Evolutionary conservation across 495 filamentous ascomycete species (phyloP), one percentile per base, ranked within the genome.

Genomic region (Tricharina praecox): DNA sequence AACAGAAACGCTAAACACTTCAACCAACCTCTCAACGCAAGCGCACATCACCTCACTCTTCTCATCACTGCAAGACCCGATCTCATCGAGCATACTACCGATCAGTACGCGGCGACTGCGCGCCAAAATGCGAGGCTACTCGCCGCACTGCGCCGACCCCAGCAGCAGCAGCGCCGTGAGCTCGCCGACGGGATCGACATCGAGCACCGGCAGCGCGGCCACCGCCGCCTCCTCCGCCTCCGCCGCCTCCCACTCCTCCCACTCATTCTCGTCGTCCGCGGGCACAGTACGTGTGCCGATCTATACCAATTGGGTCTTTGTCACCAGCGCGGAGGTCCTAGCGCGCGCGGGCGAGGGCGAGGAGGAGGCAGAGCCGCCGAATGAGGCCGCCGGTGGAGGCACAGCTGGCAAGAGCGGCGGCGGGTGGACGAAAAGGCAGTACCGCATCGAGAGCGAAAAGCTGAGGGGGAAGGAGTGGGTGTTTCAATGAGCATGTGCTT

Each of bases 401-500:
- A 26, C 23, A 13, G 24, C 26, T 13, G 20, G 40, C 7, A 26
- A 26, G 21, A 26, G 24, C 24, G n/a, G 24, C 24, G 21, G 21
- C 7, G 40, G 40, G 24, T 43, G 40, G 40, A 43, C 40, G 18
- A 43, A 43, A 43, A 19, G 40, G 13, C 40, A 43, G 20, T 43
- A 43, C 20, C 40, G 40, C 13, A 23, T 25, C 10, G 40, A 43
- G 18, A 10, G 21, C 7, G 40, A 43, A 11, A 43, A 43, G 40
- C 24, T 43, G 20, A 24, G 40, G 18, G 40, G 40, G 20, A 43
- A 43, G 40, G 40, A 43, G 11, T 43, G 40, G 40, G 23, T 43
- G 26, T 43, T 43, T 26, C 40, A 18, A 26, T 43, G 40, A 43
- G n/a, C n/a, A n/a, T n/a, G n/a, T n/a, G n/a, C n/a, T n/a, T n/a